Percentiles rank a stretch among this genome's conserved stretches.
Evolutionary conservation across 495 filamentous ascomycete genomes (phyloP).

Genomic region (Aspergillus biplanus): DNA sequence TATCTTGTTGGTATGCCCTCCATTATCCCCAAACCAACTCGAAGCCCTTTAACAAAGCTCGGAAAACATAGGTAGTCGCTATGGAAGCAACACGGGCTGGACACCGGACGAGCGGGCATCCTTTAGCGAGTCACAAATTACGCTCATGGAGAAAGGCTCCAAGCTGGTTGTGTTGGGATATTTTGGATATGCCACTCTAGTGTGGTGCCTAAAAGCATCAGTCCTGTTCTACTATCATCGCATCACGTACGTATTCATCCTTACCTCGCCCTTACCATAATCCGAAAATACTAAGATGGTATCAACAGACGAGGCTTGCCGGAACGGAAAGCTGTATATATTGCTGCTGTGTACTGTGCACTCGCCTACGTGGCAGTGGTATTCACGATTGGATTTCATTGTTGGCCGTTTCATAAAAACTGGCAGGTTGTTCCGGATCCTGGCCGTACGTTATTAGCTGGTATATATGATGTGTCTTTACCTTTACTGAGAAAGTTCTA

Average conservation of each 20-base stretch:
- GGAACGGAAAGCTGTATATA: neutral
- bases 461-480: no score
- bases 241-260: neutral
- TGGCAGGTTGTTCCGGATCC: slow-evolving; percentile 2
- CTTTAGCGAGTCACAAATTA: neutral
- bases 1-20: neutral
- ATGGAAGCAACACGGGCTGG: slow-evolving; percentile 1
- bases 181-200: neutral
- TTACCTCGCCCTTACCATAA: no score
- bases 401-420: neutral
- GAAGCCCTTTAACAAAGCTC: no score
- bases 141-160: neutral
- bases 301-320: neutral
- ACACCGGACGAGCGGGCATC: neutral
- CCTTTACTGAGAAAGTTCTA: neutral
- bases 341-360: neutral
- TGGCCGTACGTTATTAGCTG: neutral
- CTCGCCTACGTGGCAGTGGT: neutral
- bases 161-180: neutral
- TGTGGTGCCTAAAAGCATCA: neutral
- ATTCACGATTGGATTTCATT: neutral
- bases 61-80: neutral
- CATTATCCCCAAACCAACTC: no score
- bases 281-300: neutral
- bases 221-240: neutral